Percentiles rank a stretch among this genome's conserved stretches.
Evolutionary conservation across 495 filamentous ascomycete species (phyloP).

Genomic region (Talaromyces wortmannii): DNA sequence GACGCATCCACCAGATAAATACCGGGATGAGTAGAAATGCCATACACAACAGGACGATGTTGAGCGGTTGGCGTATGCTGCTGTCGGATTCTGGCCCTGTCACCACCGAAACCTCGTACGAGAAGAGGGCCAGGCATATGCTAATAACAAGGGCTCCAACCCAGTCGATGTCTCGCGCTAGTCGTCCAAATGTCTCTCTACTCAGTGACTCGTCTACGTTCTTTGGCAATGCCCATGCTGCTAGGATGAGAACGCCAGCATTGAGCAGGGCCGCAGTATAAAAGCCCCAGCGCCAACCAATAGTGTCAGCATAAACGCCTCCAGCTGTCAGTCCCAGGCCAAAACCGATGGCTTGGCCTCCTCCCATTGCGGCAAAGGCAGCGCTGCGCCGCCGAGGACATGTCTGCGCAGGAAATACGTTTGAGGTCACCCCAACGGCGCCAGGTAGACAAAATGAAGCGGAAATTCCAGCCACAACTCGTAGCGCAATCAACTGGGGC

Average conservation of each 20-base stretch:
- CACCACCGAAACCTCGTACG: slow-evolving; percentile 33
- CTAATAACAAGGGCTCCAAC: slow-evolving; percentile 34
- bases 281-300: slow-evolving; percentile 43
- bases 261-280: slow-evolving; percentile 35
- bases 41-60: slow-evolving; percentile 31
- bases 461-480: slow-evolving; percentile 40
- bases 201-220: neutral
- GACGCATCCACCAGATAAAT: slow-evolving; percentile 40
- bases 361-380: slow-evolving; percentile 42
- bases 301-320: slow-evolving; percentile 37
- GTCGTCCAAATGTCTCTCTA: neutral
- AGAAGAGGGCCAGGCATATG: slow-evolving; percentile 32
- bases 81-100: slow-evolving; percentile 1
- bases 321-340: slow-evolving; percentile 45
- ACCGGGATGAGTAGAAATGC: slow-evolving; percentile 28
- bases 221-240: slow-evolving; percentile 26
- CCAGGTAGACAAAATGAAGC: slow-evolving; percentile 43
- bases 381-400: slow-evolving; percentile 30
- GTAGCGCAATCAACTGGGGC: slow-evolving; percentile 42
- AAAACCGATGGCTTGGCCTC: slow-evolving; percentile 46
- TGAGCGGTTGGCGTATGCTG: slow-evolving; percentile 21
- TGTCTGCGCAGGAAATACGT: slow-evolving; percentile 27
- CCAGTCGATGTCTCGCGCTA: slow-evolving; percentile 39
- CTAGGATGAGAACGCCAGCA: slow-evolving; percentile 20
- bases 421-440: slow-evolving; percentile 39